These are phyloP conservation scores for Mycena floridula DNA, from an alignment of 768 basidiomycete genomes.

Conservation along the genomic window DNA sequence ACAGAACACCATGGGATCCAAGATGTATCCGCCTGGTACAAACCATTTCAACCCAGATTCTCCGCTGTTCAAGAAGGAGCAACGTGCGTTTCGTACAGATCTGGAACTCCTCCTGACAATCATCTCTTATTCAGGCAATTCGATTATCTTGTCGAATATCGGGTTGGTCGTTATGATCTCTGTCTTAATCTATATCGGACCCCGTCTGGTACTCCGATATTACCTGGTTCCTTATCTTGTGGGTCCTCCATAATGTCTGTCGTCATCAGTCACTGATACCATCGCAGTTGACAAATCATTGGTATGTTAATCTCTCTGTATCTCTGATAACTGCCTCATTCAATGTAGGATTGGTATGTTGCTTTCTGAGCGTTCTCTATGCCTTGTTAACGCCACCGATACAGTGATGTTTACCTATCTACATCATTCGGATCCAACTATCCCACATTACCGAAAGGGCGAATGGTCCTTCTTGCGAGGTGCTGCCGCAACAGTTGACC, in stretches of 20 bases:
- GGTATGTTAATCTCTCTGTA: slow-evolving; percentile 24
- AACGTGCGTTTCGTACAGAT: neutral
- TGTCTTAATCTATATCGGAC: slow-evolving; percentile 27
- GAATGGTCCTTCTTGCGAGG: slow-evolving; percentile 56
- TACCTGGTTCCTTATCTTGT: slow-evolving; percentile 49
- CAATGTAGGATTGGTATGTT: neutral
- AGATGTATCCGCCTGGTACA: slow-evolving; percentile 40
- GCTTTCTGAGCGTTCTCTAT: too few relatives aligned
- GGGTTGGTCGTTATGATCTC: slow-evolving; percentile 37
- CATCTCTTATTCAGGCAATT: too few relatives aligned
- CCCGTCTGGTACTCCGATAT: slow-evolving; percentile 33
- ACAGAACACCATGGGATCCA: slow-evolving; percentile 40
- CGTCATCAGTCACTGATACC: slow-evolving; percentile 9
- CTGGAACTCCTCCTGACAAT: too few relatives aligned
- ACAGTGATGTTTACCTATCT: slow-evolving; percentile 62
- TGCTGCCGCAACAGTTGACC: slow-evolving; percentile 51
- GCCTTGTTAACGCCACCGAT: neutral
- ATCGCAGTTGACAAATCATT: slow-evolving; percentile 31
- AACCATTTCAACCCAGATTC: slow-evolving; percentile 18
- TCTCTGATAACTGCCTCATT: neutral
- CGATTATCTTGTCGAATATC: slow-evolving; percentile 45
- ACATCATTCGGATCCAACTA: slow-evolving; percentile 50
- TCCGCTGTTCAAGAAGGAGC: slow-evolving; percentile 4
- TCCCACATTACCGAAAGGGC: slow-evolving; percentile 48
- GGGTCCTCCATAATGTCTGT: slow-evolving; percentile 23